These are phyloP conservation scores for Teunomyces cretensis DNA, from an alignment of 805 yeast species.

Conservation along the genomic window DNA sequence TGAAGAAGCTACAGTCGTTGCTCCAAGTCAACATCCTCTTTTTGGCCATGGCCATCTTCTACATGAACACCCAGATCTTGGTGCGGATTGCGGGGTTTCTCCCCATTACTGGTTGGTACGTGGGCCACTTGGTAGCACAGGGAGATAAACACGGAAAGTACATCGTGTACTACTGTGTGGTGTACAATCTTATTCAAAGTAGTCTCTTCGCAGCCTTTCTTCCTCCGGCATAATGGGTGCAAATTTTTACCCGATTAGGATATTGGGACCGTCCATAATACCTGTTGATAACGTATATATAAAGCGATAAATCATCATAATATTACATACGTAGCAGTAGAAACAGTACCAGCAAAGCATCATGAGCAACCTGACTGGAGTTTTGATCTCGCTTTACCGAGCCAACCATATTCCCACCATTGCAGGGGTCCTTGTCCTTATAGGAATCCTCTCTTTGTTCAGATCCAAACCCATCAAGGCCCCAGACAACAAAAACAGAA, in stretches of 20 bases:
- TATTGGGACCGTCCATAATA: not conserved
- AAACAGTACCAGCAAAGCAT: not conserved
- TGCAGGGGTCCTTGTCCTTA: not conserved
- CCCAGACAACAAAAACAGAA: constrained; percentile 41
- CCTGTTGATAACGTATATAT: not conserved
- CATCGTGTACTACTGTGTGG: constrained; percentile 45
- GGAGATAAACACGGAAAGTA: constrained; percentile 15
- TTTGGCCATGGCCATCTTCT: constrained; percentile 49
- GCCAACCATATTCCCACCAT: not conserved
- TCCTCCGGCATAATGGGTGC: constrained; percentile 76
- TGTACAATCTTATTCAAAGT: constrained; percentile 72
- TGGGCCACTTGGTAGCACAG: constrained; percentile 38
- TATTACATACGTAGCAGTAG: too few species aligned
- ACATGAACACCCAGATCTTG: constrained; percentile 85
- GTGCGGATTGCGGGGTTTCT: constrained; percentile 76
- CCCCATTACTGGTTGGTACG: constrained; percentile 75
- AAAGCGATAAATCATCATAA: not conserved
- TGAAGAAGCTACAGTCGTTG: constrained; percentile 35
- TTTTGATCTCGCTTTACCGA: constrained; percentile 1
- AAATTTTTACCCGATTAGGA: constrained; percentile 12
- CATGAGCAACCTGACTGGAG: not conserved
- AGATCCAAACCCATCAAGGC: not conserved
- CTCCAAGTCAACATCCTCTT: constrained; percentile 44
- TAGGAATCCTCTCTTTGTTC: not conserved
- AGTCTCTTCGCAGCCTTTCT: constrained; percentile 75